These are phyloP conservation scores for Erysiphe pulchra DNA, from an alignment of 2,329 filamentous ascomycete genomes.

Conservation along the genomic window DNA sequence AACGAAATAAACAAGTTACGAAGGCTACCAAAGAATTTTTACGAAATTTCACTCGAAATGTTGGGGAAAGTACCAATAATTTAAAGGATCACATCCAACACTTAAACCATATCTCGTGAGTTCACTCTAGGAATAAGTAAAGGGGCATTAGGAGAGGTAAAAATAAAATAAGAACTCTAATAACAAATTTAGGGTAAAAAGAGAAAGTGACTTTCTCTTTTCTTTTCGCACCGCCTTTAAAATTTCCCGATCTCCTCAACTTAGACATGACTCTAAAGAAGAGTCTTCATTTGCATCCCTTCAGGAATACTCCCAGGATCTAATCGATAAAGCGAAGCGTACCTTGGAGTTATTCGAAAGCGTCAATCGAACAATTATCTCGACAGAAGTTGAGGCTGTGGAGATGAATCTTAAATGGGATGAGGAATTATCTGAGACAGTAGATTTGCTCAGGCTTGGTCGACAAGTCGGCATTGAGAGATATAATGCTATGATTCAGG, in stretches of 20 bases:
- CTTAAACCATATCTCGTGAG: constrained; percentile 1
- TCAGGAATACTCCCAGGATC: constrained; percentile 2
- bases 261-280: not conserved
- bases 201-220: constrained; percentile 5
- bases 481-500: constrained; percentile 2
- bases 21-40: constrained; percentile 6
- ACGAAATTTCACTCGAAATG: not conserved
- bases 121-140: no score
- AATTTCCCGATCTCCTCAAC: constrained; percentile 4
- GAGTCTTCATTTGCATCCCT: constrained; percentile 3
- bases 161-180: not conserved
- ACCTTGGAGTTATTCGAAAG: constrained; percentile 5
- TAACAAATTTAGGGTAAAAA: not conserved
- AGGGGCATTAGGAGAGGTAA: no score
- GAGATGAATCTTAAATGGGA: constrained; percentile 5
- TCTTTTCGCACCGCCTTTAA: constrained; percentile 6
- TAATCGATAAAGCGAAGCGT: constrained; percentile 3
- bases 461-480: constrained; percentile 6
- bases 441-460: constrained; percentile 5
- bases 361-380: constrained; percentile 2
- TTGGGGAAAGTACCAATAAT: constrained; percentile 3
- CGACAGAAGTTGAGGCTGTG: constrained; percentile 1
- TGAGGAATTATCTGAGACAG: constrained; percentile 2
- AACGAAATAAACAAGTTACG: constrained; percentile 5
- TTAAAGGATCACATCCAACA: constrained; percentile 4